Base-by-base conservation (phyloP, 169 alveolate genomes). In the Babesia ovata region DNA sequence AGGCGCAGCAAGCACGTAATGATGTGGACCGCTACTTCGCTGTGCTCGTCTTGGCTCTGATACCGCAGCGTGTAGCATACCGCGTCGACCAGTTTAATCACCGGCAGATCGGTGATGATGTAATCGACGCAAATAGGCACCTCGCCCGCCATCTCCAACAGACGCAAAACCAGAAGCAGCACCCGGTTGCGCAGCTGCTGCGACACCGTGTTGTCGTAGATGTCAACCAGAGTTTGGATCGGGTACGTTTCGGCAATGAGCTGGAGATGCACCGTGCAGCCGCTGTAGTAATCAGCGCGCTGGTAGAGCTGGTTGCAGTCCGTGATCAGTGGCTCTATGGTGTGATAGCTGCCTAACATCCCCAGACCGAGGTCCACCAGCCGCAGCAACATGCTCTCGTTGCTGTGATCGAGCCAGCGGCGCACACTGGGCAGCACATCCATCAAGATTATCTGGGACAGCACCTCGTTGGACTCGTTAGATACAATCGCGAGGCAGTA, bases 31-130 rank as follows among this genome's bases (percentile, higher is more conserved):
- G 76, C 76, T 0, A 67, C 66, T 16, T 67, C 76, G 56, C 66
- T 24, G 17, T 29, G 39, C 19, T 49, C 66, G 16, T 67, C 76
- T 6, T 48, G 63, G 26, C 57, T 44, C 24, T 67, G 28, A 66
- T 50, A 67, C 42, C 76, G 65, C 42, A 67, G 60, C 22, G 59
- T 67, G 56, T 67, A 67, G 60, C 76, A 67, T 7, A 67, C 53
- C 22, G 76, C 76, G 21, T 67, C 76, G 28, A 67, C 44, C 10
- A 67, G 2, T 53, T 42, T 50, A 11, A 28, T 4, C 19, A 53
- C 24, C 10, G 76, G 76, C 52, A 67, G 19, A 2, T 11, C 26
- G 21, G 2, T 22, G 54, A 50, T 22, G n/a, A 67, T 9, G 16
- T 36, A n/a, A 17, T 29, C 44, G 26, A 63, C 33, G 56, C 76